Base-by-base conservation (phyloP, 768 basidiomycete species). In the Boletus subparvulus region DNA sequence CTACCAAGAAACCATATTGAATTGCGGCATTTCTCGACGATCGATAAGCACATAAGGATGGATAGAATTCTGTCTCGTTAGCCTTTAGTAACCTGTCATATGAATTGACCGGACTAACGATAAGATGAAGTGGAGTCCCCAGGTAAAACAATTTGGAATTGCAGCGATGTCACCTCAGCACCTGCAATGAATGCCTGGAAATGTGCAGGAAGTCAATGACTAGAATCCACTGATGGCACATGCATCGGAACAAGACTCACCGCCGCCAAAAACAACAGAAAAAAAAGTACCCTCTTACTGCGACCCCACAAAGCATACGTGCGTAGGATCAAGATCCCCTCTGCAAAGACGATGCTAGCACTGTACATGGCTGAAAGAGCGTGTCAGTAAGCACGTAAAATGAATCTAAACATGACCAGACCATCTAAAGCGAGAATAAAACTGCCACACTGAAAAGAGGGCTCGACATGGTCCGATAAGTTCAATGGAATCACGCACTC, bases 251-350 rank as follows among this genome's bases (percentile, higher is more conserved):
- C 30, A 37, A 14, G 42, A 54, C 64, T 55, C 8, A 61, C 66
- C 33, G 3, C 68, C 3, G 59, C 65, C 46, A 68, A 40, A 40
- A 52, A 19, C 19, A 69, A 32, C 21, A 69, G 56, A 24, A 67
- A 43, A 13, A 47, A 4, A 2, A 68, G 58, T 2, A 65, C 47
- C 13, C 33, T 63, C 48, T 30, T 55, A 33, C 43, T 67, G 28
- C 60, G 62, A 50, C 56, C 57, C 63, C 67, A 68, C 48, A 68
- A 43, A 28, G 67, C 65, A 19, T 65, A 69, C 19, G 68, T 69
- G 33, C 67, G 68, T 2, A 69, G 47, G 24, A 69, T 69, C 46
- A 68, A 58, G 21, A 69, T 56, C 7, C 46, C 63, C 52, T 61
- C 60, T 0, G 63, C 45, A 14, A 54, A 50, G 16, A 69, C 19